Conservation (phyloP, 2,329 filamentous ascomycete species). For the Pseudogymnoascus sp. region DNA sequence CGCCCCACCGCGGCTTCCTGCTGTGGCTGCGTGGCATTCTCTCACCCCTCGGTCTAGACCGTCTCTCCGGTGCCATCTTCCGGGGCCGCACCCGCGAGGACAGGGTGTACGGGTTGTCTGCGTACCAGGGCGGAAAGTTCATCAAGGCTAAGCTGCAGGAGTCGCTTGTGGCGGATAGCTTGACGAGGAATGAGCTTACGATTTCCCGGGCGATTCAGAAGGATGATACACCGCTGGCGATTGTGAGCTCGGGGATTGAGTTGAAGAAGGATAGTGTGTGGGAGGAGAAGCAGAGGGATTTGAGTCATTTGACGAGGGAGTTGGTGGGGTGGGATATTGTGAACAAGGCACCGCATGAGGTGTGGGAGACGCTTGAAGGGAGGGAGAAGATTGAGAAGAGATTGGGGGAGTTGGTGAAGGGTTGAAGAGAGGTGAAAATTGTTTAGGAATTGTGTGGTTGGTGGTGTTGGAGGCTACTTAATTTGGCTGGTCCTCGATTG, state of each 20-base stretch:
- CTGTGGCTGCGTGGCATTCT: conserved; percentile 82
- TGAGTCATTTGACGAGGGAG: conserved; percentile 72
- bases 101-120: conserved; percentile 71
- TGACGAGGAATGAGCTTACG: conserved; percentile 74
- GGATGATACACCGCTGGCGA: conserved; percentile 62
- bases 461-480: background rate
- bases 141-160: conserved; percentile 92
- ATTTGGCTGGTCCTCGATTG: background rate
- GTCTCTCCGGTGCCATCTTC: conserved; percentile 73
- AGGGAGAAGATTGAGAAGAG: conserved; percentile 70
- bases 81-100: conserved; percentile 72
- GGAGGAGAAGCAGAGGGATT: conserved; percentile 76
- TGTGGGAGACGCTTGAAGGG: conserved; percentile 72
- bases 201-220: conserved; percentile 73
- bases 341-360: conserved; percentile 71
- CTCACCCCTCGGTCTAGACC: conserved; percentile 78
- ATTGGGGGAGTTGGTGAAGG: conserved; percentile 55
- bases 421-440: background rate
- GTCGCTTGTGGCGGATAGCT: conserved; percentile 74
- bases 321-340: conserved; percentile 81
- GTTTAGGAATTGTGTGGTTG: background rate
- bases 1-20: conserved; percentile 64
- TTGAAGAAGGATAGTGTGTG: conserved; percentile 60
- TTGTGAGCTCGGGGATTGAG: conserved; percentile 74
- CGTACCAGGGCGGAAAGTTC: conserved; percentile 72